Conservation (phyloP, 1,139 yeast species). For the Magnusiomyces ingens region DNA sequence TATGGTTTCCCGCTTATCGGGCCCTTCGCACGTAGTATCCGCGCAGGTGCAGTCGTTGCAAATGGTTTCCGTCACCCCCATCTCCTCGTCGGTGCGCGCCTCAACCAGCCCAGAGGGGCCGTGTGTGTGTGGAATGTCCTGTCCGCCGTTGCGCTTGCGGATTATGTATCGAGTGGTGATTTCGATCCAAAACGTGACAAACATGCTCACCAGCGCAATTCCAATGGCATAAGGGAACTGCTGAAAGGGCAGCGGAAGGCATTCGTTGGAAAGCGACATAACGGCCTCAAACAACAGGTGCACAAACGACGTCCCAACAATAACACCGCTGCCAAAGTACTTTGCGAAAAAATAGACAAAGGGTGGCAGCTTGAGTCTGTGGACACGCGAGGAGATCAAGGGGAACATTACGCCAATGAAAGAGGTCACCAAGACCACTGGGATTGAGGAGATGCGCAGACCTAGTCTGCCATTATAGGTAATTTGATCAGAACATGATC, state of each 20-base stretch:
- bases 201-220: constrained; percentile 45
- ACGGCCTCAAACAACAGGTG: constrained; percentile 77
- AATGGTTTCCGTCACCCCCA: too few relatives aligned
- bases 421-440: constrained; percentile 59
- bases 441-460: constrained; percentile 65
- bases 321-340: constrained; percentile 89
- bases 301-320: constrained; percentile 80
- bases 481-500: neutral
- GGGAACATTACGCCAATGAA: constrained; percentile 46
- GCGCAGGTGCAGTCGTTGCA: too few relatives aligned
- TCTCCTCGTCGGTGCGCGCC: neutral
- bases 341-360: constrained; percentile 64
- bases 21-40: neutral
- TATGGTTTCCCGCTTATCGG: neutral
- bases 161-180: constrained; percentile 19
- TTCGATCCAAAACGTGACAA: constrained; percentile 31
- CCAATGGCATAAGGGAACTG: constrained; percentile 57
- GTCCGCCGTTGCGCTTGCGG: constrained; percentile 12
- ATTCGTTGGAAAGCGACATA: constrained; percentile 44
- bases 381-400: constrained; percentile 27
- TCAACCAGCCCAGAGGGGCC: constrained; percentile 24
- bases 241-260: constrained; percentile 50
- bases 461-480: constrained; percentile 34
- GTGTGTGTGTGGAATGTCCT: constrained; percentile 19
- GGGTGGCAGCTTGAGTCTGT: constrained; percentile 40